Percentiles rank a stretch among this genome's conserved stretches.
phyloP scores from a whole-genome alignment of 2,329 filamentous ascomycete species.

The Botrytis galanthina region DNA sequence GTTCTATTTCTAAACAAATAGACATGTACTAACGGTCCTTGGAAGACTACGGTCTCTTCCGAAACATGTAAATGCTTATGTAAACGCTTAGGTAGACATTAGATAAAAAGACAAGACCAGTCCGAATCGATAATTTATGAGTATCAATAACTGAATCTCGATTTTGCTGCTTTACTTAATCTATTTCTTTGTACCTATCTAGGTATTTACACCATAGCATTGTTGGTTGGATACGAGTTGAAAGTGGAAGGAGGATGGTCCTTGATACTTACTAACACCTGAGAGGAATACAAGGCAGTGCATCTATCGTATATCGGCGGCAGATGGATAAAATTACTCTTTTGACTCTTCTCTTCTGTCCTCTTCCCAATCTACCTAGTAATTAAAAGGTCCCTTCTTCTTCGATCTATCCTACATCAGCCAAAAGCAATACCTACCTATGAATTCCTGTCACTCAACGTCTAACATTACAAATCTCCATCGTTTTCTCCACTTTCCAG shows the following conservation, averaged over 20 bases:
- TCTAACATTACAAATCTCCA: not conserved
- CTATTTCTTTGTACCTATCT: not conserved
- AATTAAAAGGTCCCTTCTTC: not conserved
- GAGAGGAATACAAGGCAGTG: not conserved
- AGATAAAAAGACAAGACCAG: not conserved
- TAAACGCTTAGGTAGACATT: not conserved
- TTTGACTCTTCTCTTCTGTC: not conserved
- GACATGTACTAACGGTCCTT: not conserved
- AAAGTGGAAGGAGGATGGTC: not conserved
- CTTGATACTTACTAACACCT: not conserved
- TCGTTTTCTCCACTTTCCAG: not conserved
- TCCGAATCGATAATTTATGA: not conserved
- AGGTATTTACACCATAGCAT: too few species aligned
- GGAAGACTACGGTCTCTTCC: not conserved
- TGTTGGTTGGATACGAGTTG: not conserved
- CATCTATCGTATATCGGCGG: not conserved
- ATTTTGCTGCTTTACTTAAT: not conserved
- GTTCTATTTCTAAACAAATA: not conserved
- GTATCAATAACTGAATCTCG: not conserved
- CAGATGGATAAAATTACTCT: not conserved
- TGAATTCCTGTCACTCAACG: not conserved
- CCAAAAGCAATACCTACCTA: not conserved
- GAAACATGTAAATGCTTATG: not conserved
- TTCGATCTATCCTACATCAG: not conserved
- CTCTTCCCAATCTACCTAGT: not conserved